phyloP scores from a whole-genome alignment of 768 basidiomycete species.

The Dentipellis fragilis region DNA sequence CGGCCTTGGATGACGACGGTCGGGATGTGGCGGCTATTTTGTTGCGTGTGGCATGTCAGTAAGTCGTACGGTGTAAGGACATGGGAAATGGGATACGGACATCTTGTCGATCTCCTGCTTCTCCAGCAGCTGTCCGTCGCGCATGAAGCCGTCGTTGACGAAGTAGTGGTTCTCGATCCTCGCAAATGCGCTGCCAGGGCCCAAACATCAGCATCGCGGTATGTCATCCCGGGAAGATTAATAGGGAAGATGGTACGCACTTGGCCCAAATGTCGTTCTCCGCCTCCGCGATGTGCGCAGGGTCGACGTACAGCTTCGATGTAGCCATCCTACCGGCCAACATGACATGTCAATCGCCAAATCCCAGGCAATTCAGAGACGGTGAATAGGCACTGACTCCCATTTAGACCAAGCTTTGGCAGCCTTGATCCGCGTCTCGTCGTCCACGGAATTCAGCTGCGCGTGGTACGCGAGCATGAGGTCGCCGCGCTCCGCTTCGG shows the following conservation, averaged over 20 bases:
- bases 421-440: conserved; percentile 50
- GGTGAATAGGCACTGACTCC: conserved; percentile 51
- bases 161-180: conserved; percentile 90
- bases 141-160: conserved; percentile 82
- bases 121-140: conserved; percentile 86
- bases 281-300: conserved; percentile 55
- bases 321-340: conserved; percentile 61
- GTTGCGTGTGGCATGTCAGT: conserved; percentile 2
- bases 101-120: conserved; percentile 82
- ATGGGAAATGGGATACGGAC: conserved; percentile 24
- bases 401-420: conserved; percentile 86
- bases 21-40: conserved; percentile 78
- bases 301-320: conserved; percentile 62
- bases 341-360: background rate
- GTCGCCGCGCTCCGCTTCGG: conserved; percentile 69
- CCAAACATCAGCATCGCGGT: background rate
- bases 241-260: conserved; percentile 28
- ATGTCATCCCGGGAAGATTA: background rate
- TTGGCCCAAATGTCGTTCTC: conserved; percentile 68
- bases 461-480: conserved; percentile 78
- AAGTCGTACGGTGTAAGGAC: background rate
- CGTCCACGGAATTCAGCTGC: conserved; percentile 65
- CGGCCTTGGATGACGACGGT: conserved; percentile 74
- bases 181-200: conserved; percentile 61
- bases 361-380: background rate